Percentiles rank a stretch among this genome's conserved stretches.
Conservation (phyloP, 345 rosid species). For the Syzygium aqueum region DNA sequence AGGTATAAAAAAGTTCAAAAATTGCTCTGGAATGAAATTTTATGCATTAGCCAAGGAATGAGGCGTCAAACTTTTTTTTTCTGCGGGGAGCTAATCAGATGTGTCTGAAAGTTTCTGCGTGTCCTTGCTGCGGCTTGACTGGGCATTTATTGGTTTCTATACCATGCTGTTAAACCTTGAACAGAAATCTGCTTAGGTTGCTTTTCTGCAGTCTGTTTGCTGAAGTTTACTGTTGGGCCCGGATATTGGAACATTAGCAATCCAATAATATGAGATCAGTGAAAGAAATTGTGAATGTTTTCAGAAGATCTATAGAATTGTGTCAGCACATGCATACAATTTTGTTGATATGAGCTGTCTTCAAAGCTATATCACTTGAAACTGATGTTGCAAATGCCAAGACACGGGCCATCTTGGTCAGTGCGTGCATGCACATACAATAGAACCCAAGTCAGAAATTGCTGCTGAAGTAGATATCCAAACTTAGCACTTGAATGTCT, state of each 20-base stretch:
- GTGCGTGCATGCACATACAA: neutral
- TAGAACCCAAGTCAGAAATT: neutral
- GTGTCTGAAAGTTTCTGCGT: neutral
- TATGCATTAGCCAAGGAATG: neutral
- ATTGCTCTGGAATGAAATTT: neutral
- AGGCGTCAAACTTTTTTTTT: neutral
- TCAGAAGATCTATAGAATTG: neutral
- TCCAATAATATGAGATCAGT: neutral
- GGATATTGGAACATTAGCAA: neutral
- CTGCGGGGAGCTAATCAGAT: neutral
- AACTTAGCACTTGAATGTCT: neutral
- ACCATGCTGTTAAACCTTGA: neutral
- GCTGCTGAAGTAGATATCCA: neutral
- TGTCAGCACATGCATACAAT: neutral
- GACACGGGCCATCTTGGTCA: neutral
- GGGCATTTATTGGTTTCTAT: neutral
- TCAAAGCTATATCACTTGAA: neutral
- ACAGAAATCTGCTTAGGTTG: neutral
- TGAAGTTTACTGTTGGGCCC: neutral
- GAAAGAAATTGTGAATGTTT: neutral
- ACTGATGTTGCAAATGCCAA: neutral
- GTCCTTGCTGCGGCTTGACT: neutral
- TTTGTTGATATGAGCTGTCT: neutral
- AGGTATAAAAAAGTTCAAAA: conserved; percentile 28
- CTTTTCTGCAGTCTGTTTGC: neutral